Evolutionary conservation across 257 asterid species (phyloP).

Genomic region (Sherardia arvensis): DNA sequence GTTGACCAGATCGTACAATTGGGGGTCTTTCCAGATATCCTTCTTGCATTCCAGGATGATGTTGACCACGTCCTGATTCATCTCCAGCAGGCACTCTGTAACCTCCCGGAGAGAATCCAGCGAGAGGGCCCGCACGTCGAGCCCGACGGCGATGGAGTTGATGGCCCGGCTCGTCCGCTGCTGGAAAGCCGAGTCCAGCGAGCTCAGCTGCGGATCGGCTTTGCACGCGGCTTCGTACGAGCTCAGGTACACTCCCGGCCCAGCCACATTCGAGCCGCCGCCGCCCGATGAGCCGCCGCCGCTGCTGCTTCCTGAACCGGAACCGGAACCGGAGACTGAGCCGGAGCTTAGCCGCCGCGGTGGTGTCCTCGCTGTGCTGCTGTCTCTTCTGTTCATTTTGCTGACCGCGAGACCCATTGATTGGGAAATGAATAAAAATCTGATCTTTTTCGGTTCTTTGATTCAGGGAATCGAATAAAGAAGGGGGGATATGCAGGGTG

Average conservation of each 20-base stretch:
- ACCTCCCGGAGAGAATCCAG: conserved; percentile 75
- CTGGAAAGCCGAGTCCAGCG: conserved; percentile 56
- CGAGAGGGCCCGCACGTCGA: conserved; percentile 57
- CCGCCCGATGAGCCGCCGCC: background rate
- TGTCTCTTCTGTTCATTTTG: conserved; percentile 21
- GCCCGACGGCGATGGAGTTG: conserved; percentile 63
- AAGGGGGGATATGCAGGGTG: background rate
- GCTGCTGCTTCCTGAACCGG: conserved; percentile 3
- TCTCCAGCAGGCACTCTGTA: conserved; percentile 60
- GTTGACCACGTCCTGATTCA: conserved; percentile 64
- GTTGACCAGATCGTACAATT: conserved; percentile 65
- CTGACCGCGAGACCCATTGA: conserved; percentile 54
- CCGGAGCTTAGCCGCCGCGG: background rate
- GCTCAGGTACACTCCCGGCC: conserved; percentile 47
- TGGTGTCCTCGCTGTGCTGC: conserved; percentile 12
- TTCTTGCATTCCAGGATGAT: conserved; percentile 50
- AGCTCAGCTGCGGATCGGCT: conserved; percentile 63
- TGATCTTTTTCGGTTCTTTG: background rate
- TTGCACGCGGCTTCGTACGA: conserved; percentile 82
- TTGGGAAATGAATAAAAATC: conserved; percentile 6
- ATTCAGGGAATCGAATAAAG: background rate
- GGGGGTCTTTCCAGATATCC: conserved; percentile 64
- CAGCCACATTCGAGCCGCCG: background rate
- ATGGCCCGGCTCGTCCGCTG: conserved; percentile 64
- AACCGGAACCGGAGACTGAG: background rate